phyloP scores from a whole-genome alignment of 2,329 filamentous ascomycete genomes.

The Fusarium coicis region DNA sequence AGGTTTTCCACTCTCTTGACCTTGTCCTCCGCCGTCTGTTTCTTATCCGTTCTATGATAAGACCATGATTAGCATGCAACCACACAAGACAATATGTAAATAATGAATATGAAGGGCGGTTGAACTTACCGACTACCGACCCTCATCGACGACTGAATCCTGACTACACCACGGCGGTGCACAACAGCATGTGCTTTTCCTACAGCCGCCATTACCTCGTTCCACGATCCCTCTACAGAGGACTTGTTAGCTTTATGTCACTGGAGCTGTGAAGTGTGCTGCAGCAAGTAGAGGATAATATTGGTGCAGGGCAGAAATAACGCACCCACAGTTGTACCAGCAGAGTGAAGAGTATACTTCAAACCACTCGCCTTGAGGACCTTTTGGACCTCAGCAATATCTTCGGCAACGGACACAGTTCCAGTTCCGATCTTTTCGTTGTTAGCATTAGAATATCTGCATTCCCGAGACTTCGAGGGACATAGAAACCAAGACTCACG shows the following conservation, averaged over 20 bases:
- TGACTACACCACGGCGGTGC: slow-evolving; percentile 78
- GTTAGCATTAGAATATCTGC: slow-evolving; percentile 7
- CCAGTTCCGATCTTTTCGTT: slow-evolving; percentile 78
- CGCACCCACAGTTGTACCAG: slow-evolving; percentile 90
- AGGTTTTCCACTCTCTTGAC: slow-evolving; percentile 70
- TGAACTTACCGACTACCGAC: slow-evolving; percentile 76
- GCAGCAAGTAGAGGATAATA: not conserved
- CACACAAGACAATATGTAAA: not conserved
- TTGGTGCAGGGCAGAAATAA: slow-evolving; percentile 36
- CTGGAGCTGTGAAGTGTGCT: not conserved
- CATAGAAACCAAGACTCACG: slow-evolving; percentile 55
- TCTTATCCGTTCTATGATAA: slow-evolving; percentile 78
- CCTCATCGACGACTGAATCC: slow-evolving; percentile 90
- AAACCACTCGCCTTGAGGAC: slow-evolving; percentile 84
- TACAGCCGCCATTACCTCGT: slow-evolving; percentile 84
- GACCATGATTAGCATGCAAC: not conserved
- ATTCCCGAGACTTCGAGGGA: too few species aligned
- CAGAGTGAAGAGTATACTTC: slow-evolving; percentile 89
- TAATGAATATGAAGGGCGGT: not conserved
- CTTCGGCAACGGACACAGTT: slow-evolving; percentile 77
- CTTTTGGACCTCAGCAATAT: slow-evolving; percentile 89
- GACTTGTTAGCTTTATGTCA: not conserved
- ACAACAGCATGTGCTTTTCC: slow-evolving; percentile 86
- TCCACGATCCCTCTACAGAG: slow-evolving; percentile 84
- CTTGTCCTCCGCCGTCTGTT: slow-evolving; percentile 83